These are phyloP conservation scores for Pisolithus marmoratus DNA, from an alignment of 768 basidiomycete species.

Conservation along the genomic window DNA sequence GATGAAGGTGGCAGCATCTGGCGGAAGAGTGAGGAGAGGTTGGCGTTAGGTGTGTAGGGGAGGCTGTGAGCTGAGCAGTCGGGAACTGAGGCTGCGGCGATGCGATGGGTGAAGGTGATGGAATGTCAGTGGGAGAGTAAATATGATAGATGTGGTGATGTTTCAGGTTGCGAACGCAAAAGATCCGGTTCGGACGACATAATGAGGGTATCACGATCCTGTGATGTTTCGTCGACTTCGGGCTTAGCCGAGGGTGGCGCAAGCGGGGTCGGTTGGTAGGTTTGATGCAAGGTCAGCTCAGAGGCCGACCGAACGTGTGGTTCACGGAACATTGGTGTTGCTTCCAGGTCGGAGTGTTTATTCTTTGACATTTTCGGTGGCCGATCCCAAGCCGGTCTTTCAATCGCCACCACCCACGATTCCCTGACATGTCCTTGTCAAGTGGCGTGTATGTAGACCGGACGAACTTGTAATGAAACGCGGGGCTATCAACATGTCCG, in stretches of 20 bases:
- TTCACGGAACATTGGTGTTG: constrained; percentile 65
- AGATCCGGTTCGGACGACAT: constrained; percentile 12
- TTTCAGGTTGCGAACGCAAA: not conserved
- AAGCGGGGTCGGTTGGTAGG: constrained; percentile 45
- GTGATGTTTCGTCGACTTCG: constrained; percentile 12
- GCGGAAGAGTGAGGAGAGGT: not conserved
- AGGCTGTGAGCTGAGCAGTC: constrained; percentile 38
- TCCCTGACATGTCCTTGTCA: constrained; percentile 93
- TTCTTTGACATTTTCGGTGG: constrained; percentile 53
- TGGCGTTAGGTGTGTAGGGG: constrained; percentile 4
- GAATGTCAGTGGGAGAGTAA: constrained; percentile 50
- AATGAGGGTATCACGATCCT: not conserved
- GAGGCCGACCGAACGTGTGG: constrained; percentile 62
- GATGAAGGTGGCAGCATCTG: constrained; percentile 4
- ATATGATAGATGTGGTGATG: constrained; percentile 49
- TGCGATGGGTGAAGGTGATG: constrained; percentile 53
- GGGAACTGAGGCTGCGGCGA: constrained; percentile 43
- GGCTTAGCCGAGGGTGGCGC: constrained; percentile 17
- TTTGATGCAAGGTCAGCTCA: constrained; percentile 40
- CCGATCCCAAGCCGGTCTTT: constrained; percentile 75
- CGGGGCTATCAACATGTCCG: constrained; percentile 49
- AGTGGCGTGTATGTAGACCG: constrained; percentile 66
- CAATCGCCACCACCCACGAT: constrained; percentile 79
- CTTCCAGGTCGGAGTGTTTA: constrained; percentile 43
- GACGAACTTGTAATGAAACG: constrained; percentile 76